These are phyloP conservation scores for Hyaloperonospora brassicae DNA, from an alignment of 352 stramenopile species.

Conservation along the genomic window DNA sequence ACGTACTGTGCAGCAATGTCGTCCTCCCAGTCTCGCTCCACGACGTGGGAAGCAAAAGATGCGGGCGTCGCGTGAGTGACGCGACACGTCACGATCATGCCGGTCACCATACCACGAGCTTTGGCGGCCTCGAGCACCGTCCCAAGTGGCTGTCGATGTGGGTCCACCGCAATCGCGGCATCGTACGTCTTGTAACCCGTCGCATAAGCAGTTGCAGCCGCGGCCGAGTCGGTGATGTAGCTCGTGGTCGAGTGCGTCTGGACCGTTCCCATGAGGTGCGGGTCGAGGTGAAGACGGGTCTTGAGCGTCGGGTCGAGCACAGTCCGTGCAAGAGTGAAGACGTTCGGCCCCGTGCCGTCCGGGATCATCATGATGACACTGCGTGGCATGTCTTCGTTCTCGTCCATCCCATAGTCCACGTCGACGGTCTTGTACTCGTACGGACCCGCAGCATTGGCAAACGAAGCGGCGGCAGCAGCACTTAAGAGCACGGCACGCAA, in stretches of 20 bases:
- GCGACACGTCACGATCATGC: slow-evolving; percentile 60
- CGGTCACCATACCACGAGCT: slow-evolving; percentile 51
- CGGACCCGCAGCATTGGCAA: slow-evolving; percentile 13
- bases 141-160: slow-evolving; percentile 43
- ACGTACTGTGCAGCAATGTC: slow-evolving; percentile 55
- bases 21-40: slow-evolving; percentile 45
- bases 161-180: slow-evolving; percentile 46
- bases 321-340: slow-evolving; percentile 50
- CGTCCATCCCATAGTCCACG: slow-evolving; percentile 51
- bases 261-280: slow-evolving; percentile 43
- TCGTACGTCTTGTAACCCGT: slow-evolving; percentile 67
- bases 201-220: slow-evolving; percentile 44
- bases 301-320: slow-evolving; percentile 47
- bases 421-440: slow-evolving; percentile 64
- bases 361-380: slow-evolving; percentile 73
- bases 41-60: slow-evolving; percentile 45
- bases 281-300: slow-evolving; percentile 52
- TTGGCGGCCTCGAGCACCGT: slow-evolving; percentile 61
- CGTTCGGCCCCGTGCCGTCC: slow-evolving; percentile 53
- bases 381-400: slow-evolving; percentile 33
- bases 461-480: slow-evolving; percentile 14
- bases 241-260: slow-evolving; percentile 58
- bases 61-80: slow-evolving; percentile 57
- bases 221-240: slow-evolving; percentile 62
- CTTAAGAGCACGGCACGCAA: slow-evolving; percentile 15